Base-by-base conservation (phyloP, 345 rosid species). In the Populus euphratica region DNA sequence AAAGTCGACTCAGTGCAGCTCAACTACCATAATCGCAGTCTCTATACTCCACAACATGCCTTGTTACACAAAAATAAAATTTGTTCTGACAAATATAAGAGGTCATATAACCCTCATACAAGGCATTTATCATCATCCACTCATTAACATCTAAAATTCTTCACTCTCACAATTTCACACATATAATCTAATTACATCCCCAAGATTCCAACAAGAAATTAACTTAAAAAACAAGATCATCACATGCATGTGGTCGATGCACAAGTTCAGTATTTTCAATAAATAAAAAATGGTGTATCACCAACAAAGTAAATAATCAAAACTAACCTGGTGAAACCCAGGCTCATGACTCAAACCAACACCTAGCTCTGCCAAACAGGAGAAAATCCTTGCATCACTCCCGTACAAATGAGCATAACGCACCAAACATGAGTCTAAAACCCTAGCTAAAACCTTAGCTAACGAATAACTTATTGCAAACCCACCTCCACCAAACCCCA, bases 401-500 rank as follows among this genome's bases (percentile, higher is more conserved):
- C 98, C 97, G 78, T 92, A 96, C 83, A 96, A 83, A 77, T 96
- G 96, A 0, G 90, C 77, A 54, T 96, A 93, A 68, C 95, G 88
- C 69, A 87, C 72, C 89, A 96, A 82, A 81, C 97, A 94, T 27
- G 92, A 88, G 74, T 94, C 98, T 80, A 94, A 75, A 79, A 90
- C 94, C 83, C 82, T 78, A 23, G 91, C 87, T 36, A 93, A 71
- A 72, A 82, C 94, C 79, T 79, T 85, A 10, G 85, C 97, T 74
- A 94, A 87, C 2, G 97, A 83, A 63, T 85, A 78, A 77, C 97
- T 93, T 27, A 93, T 79, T 1, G 94, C 98, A 50, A 94, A 93
- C 56, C 98, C 98, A 38, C 93, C 98, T 1, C 98, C 98, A 11
- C 98, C 98, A 71, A 91, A 96, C 33, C 92, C 99, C 98, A 93